Base-by-base conservation (phyloP, 2,329 filamentous ascomycete genomes). In the Penicillium concentricum region DNA sequence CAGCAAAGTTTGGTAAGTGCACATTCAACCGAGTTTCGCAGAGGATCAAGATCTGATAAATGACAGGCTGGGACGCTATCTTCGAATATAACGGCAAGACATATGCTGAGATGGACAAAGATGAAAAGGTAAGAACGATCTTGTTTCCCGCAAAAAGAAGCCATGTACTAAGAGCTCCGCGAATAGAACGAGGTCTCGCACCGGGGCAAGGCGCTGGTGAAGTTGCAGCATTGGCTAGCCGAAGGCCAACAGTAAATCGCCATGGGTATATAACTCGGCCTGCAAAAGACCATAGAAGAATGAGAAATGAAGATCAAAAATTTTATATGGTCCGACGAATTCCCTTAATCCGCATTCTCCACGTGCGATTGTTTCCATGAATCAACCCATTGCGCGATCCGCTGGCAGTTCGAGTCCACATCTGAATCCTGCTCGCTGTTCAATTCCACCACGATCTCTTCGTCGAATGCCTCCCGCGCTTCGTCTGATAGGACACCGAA, bases 31-130 rank as follows among this genome's bases (percentile, higher is more conserved):
- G 22, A 13, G 10, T 16, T 50, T 20, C 15, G n/a, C 30, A 47
- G 20, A 45, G 38, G 47, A 53, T 16, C 26, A 16, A 32, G 5
- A 20, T 26, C 39, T 57, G 37, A 55, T 42, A 41, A 48, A 51
- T 39, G 51, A 4, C 61, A 96, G 92, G 93, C 44, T 99, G 94
- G 94, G 94, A 99, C 74, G 86, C 94, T 2, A 88, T 96, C 62
- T 99, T 99, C 68, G 94, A 99, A 77, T 93, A 95, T 66, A 84
- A 95, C 62, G 92, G 92, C 41, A 80, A 91, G n/a, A 99, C 94
- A 79, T 88, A 96, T 72, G 94, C 94, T 28, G 94, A 99, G 79
- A 99, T 99, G 94, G 89, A 91, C 50, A 92, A 87, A 61, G 79
- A 89, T 75, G 91, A 90, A 79, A 93, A 96, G 89, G 92, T 92